These are phyloP conservation scores for Fusarium temperatum DNA, from an alignment of 2,329 filamentous ascomycete species.

Conservation along the genomic window DNA sequence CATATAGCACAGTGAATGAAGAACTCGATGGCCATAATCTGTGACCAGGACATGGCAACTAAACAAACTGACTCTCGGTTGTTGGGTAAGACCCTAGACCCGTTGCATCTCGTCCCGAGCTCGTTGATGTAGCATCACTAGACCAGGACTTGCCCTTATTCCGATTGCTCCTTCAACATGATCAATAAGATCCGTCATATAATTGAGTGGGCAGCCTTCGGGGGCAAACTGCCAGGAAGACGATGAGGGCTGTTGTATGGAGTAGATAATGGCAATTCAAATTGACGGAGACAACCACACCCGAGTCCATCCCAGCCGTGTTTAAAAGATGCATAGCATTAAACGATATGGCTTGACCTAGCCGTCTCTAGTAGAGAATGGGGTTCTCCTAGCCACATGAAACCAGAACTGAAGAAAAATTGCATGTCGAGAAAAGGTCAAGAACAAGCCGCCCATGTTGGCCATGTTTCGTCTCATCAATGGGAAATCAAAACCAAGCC, in stretches of 20 bases:
- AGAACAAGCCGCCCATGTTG: slow-evolving; percentile 3
- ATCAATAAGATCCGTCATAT: neutral
- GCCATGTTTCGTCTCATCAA: slow-evolving; percentile 28
- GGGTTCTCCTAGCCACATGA: neutral
- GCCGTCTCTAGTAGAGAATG: neutral
- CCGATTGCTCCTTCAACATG: neutral
- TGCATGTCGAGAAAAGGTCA: neutral
- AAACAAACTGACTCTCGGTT: slow-evolving; percentile 22
- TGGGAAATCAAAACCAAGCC: slow-evolving; percentile 2
- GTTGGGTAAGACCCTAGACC: slow-evolving; percentile 18
- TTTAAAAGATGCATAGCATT: neutral
- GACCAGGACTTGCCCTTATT: neutral
- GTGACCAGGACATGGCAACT: slow-evolving; percentile 21
- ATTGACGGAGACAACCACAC: neutral
- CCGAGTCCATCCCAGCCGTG: neutral
- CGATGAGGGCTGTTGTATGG: neutral
- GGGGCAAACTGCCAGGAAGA: neutral
- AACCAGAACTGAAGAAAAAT: slow-evolving; percentile 10
- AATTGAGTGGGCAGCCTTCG: neutral
- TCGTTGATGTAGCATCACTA: slow-evolving; percentile 11
- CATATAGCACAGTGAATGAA: neutral
- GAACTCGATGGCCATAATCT: slow-evolving; percentile 15
- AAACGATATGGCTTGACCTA: neutral
- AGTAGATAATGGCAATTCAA: neutral
- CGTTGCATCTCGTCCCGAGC: slow-evolving; percentile 15